Percentiles rank a stretch among this genome's conserved stretches.
Evolutionary conservation across 1,284 basidiomycete species (phyloP).

Genomic region (Bjerkandera adusta): DNA sequence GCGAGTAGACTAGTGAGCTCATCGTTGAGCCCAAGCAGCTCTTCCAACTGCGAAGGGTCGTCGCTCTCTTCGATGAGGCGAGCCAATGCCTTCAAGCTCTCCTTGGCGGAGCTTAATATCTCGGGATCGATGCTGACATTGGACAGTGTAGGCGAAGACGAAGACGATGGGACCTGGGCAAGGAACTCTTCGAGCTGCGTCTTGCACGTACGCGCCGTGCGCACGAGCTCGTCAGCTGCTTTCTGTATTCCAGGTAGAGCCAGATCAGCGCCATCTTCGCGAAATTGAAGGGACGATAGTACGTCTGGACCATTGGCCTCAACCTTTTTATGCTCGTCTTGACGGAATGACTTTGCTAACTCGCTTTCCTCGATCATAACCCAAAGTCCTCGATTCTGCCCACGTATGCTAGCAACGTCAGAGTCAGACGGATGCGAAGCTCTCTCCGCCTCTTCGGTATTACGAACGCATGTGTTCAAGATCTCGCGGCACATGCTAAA

Average conservation of each 20-base stretch:
- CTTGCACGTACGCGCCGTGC: slow-evolving; percentile 45
- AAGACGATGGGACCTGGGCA: slow-evolving; percentile 34
- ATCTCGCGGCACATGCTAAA: slow-evolving; percentile 74
- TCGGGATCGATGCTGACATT: slow-evolving; percentile 27
- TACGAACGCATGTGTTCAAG: slow-evolving; percentile 82
- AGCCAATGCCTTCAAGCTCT: slow-evolving; percentile 56
- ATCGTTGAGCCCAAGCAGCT: slow-evolving; percentile 73
- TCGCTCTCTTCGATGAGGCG: slow-evolving; percentile 55
- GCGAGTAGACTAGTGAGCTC: slow-evolving; percentile 53
- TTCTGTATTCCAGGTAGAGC: slow-evolving; percentile 36
- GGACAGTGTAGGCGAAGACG: slow-evolving; percentile 23
- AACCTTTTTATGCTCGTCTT: slow-evolving; percentile 63
- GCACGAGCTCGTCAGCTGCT: slow-evolving; percentile 51
- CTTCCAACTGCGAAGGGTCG: slow-evolving; percentile 60
- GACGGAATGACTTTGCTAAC: slow-evolving; percentile 64
- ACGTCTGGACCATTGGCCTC: slow-evolving; percentile 25
- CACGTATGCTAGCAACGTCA: slow-evolving; percentile 33
- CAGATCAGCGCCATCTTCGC: slow-evolving; percentile 24
- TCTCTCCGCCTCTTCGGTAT: slow-evolving; percentile 81
- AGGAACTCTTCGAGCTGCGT: slow-evolving; percentile 47
- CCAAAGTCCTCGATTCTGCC: slow-evolving; percentile 68
- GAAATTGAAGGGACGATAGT: slow-evolving; percentile 17
- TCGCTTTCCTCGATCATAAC: slow-evolving; percentile 80
- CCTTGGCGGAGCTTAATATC: slow-evolving; percentile 48
- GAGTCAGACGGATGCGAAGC: slow-evolving; percentile 33